Evolutionary conservation across 306 rosid species (phyloP).

Genomic region (Urtica urens): DNA sequence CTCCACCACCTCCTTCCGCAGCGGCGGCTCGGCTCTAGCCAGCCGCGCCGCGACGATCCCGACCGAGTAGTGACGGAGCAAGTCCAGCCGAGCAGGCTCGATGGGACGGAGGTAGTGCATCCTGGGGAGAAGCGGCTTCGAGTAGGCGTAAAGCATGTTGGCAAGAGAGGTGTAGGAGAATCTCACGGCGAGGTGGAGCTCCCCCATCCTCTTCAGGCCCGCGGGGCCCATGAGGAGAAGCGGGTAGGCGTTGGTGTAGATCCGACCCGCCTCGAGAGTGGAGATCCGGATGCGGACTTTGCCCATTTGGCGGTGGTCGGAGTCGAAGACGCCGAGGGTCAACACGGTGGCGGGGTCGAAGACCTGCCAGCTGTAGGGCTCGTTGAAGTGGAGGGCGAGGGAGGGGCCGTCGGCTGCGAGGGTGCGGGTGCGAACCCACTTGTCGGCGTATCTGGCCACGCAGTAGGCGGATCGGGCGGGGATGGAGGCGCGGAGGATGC

Average conservation of each 20-base stretch:
- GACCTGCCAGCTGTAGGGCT: slow-evolving; percentile 50
- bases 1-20: slow-evolving; percentile 37
- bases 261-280: slow-evolving; percentile 39
- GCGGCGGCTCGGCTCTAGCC: slow-evolving; percentile 41
- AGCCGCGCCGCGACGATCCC: slow-evolving; percentile 38
- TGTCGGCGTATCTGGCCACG: slow-evolving; percentile 44
- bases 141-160: slow-evolving; percentile 34
- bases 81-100: slow-evolving; percentile 29
- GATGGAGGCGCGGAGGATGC: slow-evolving; percentile 32
- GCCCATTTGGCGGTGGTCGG: slow-evolving; percentile 26
- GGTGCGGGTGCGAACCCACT: slow-evolving; percentile 45
- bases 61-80: slow-evolving; percentile 42
- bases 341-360: slow-evolving; percentile 47
- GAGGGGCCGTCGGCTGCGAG: slow-evolving; percentile 26
- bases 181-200: slow-evolving; percentile 40
- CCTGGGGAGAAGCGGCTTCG: slow-evolving; percentile 37
- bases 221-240: slow-evolving; percentile 34
- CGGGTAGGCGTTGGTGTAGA: slow-evolving; percentile 42
- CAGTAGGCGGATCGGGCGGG: slow-evolving; percentile 35
- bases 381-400: slow-evolving; percentile 36
- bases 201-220: slow-evolving; percentile 46
- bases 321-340: slow-evolving; percentile 37
- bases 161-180: slow-evolving; percentile 37
- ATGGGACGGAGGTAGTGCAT: slow-evolving; percentile 44
- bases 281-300: slow-evolving; percentile 41